Conservation (phyloP, 2,329 filamentous ascomycete genomes). For the Aspergillus persii region DNA sequence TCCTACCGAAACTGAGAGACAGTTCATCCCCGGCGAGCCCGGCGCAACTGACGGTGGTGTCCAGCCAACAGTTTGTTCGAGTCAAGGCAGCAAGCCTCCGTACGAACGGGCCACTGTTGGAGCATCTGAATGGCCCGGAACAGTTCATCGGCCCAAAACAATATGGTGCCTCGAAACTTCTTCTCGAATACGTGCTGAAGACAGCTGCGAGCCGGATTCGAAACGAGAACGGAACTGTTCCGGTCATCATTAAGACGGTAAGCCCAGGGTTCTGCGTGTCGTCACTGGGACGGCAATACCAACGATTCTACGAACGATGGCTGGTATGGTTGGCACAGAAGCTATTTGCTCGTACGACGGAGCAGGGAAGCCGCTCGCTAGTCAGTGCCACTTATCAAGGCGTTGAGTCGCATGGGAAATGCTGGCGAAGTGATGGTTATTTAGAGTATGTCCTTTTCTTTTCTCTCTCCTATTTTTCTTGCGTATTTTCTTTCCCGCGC, state of each 20-base stretch:
- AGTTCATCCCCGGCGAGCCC: constrained; percentile 31
- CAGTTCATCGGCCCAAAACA: constrained; percentile 33
- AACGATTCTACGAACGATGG: constrained; percentile 34
- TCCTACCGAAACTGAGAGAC: constrained; percentile 48
- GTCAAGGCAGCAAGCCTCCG: constrained; percentile 32
- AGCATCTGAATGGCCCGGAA: constrained; percentile 32
- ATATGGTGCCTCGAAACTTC: constrained; percentile 44
- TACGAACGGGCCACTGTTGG: constrained; percentile 30
- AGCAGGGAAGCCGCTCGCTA: constrained; percentile 45
- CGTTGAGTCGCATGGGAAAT: constrained; percentile 43
- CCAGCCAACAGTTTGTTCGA: constrained; percentile 41
- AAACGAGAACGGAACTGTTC: constrained; percentile 32
- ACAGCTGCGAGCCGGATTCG: constrained; percentile 33
- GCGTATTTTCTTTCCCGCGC: not conserved
- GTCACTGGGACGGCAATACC: constrained; percentile 42
- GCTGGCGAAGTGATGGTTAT: constrained; percentile 44
- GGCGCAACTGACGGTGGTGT: constrained; percentile 46
- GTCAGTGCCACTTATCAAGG: constrained; percentile 44
- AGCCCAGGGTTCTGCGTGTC: constrained; percentile 47
- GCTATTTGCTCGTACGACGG: constrained; percentile 43
- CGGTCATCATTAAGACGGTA: constrained; percentile 45
- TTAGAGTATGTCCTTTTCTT: constrained; percentile 30
- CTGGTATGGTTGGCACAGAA: constrained; percentile 34
- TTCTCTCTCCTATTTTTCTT: not conserved
- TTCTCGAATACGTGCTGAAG: constrained; percentile 44